Evolutionary conservation across 1,284 basidiomycete species (phyloP).

Genomic region (Cutaneotrichosporon spelunceum): DNA sequence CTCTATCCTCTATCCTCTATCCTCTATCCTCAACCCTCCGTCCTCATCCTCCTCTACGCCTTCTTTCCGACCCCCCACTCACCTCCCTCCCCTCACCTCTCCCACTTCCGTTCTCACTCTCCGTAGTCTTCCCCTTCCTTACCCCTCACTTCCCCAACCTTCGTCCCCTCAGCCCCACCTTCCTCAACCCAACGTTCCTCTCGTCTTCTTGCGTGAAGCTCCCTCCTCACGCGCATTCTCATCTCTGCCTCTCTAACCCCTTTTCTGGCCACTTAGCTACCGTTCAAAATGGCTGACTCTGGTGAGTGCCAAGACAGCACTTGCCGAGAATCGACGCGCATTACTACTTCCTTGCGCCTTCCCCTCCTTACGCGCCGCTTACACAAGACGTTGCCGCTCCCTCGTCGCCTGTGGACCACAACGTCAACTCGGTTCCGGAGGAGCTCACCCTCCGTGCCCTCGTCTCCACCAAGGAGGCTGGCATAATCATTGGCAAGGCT

Average conservation of each 20-base stretch:
- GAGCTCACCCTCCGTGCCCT: constrained; percentile 84
- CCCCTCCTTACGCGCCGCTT: neutral
- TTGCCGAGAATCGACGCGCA: neutral
- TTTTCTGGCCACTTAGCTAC: constrained; percentile 10
- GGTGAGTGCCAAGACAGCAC: constrained; percentile 12
- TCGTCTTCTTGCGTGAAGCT: constrained; percentile 16
- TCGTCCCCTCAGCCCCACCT: neutral
- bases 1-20: constrained; percentile 6
- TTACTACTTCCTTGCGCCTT: constrained; percentile 1
- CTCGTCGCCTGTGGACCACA: constrained; percentile 32
- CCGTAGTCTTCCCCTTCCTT: constrained; percentile 18
- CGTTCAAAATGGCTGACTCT: constrained; percentile 20
- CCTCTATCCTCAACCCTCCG: constrained; percentile 13
- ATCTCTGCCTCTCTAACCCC: constrained; percentile 15
- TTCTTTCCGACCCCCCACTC: constrained; percentile 15
- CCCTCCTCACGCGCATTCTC: constrained; percentile 16
- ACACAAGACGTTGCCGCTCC: constrained; percentile 31
- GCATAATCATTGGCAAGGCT: constrained; percentile 90
- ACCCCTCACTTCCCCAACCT: constrained; percentile 12
- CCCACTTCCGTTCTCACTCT: constrained; percentile 24
- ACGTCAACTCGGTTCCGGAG: constrained; percentile 32
- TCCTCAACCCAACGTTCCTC: constrained; percentile 13
- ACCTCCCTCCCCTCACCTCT: constrained; percentile 16
- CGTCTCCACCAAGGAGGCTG: constrained; percentile 93
- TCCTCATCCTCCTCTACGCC: constrained; percentile 14